These are phyloP conservation scores for Sphaerobolus stellatus DNA, from an alignment of 1,284 basidiomycete genomes.

Conservation along the genomic window DNA sequence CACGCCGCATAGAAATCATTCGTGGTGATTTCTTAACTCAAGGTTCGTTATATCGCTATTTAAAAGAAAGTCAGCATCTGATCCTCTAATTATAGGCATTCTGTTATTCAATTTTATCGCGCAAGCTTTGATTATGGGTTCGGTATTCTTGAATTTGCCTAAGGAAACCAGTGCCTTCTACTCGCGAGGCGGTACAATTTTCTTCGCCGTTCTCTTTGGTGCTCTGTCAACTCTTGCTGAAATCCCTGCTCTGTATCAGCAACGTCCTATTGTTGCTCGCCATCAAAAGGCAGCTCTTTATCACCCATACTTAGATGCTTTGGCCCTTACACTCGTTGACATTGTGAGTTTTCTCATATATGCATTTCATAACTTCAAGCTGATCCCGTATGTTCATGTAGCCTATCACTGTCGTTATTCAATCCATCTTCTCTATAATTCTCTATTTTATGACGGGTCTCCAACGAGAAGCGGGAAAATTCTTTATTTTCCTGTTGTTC, in stretches of 20 bases:
- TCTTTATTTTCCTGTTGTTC: slow-evolving; percentile 66
- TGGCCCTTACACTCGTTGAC: slow-evolving; percentile 72
- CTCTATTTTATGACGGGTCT: slow-evolving; percentile 69
- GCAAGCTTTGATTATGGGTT: slow-evolving; percentile 75
- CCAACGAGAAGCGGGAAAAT: slow-evolving; percentile 52
- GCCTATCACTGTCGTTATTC: slow-evolving; percentile 58
- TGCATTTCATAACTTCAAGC: background rate
- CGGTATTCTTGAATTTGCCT: slow-evolving; percentile 67
- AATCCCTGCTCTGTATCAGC: slow-evolving; percentile 68
- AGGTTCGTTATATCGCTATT: slow-evolving; percentile 19
- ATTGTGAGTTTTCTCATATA: slow-evolving; percentile 24
- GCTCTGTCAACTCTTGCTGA: slow-evolving; percentile 55
- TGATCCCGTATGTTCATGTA: background rate
- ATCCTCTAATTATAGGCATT: background rate
- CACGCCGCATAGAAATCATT: slow-evolving; percentile 65
- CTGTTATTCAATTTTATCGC: slow-evolving; percentile 26
- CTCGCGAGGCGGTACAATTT: slow-evolving; percentile 76
- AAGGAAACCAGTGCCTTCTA: slow-evolving; percentile 69
- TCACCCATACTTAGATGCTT: slow-evolving; percentile 63
- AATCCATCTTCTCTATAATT: slow-evolving; percentile 51
- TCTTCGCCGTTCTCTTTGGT: slow-evolving; percentile 54
- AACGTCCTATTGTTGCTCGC: slow-evolving; percentile 69
- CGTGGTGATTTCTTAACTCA: slow-evolving; percentile 52
- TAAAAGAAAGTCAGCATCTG: background rate
- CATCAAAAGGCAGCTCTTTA: slow-evolving; percentile 62